Evolutionary conservation across 164 flowering plant species (phyloP), one percentile per base, ranked within the genome.

Genomic region (Akebia trifoliata): DNA sequence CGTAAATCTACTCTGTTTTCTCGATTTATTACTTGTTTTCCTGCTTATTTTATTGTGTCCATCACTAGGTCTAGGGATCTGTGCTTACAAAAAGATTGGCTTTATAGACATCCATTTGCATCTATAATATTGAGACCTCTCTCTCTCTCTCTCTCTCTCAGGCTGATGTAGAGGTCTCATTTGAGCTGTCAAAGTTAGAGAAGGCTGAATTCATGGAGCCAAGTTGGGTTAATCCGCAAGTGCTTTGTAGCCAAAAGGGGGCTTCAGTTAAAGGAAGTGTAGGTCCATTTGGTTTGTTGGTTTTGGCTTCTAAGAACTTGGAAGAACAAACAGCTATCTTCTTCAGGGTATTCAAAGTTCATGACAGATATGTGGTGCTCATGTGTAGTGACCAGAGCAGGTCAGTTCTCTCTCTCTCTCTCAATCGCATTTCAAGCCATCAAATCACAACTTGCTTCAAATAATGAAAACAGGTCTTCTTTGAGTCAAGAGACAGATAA

Each of bases 371-470:
- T n/a, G n/a, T n/a, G n/a, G n/a, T n/a, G n/a, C n/a, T 84, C 49
- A 75, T 84, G 85, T 78, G 90, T 63, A 80, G 79, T 56, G 90
- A 84, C 55, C 83, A 76, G 49, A 84, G 81, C 79, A 82, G 78
- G 90, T 82, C 32, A 28, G 21, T 31, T 18, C 5, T 1, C 34
- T 5, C 31, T 15, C 4, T 26, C 20, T 29, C 7, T 17, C 6
- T 8, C 14, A 32, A 32, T 35, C 15, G 18, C 20, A 6, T 52
- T 38, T 53, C 28, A 36, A 24, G 1, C 17, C 14, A 4, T 26
- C 8, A 11, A 22, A 17, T 12, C n/a, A 15, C 24, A 8, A 36
- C 26, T 26, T 28, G 20, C 14, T 49, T 51, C 15, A 18, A 51
- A 8, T 1, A 17, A 49, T 2, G 0, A 25, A n/a, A 10, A 30